phyloP scores from a whole-genome alignment of 139 green algal genomes.

The Coelastrella sp. region DNA sequence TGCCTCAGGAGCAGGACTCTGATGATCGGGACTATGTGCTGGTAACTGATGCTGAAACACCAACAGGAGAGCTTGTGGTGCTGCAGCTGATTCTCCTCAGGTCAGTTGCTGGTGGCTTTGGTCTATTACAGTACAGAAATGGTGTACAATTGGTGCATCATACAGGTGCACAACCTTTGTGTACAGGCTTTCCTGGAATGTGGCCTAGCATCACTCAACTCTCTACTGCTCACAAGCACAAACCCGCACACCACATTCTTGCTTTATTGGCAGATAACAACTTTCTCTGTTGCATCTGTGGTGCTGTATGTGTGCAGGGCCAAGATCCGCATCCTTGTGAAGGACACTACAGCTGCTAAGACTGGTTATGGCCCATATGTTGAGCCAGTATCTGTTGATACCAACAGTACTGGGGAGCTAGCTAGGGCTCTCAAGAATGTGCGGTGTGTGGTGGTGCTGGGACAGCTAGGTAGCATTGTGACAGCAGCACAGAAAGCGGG shows the following conservation, averaged over 20 bases:
- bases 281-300: not conserved
- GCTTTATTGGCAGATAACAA: not conserved
- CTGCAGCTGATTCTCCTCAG: constrained; percentile 80
- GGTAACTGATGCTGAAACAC: constrained; percentile 71
- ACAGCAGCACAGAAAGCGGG: constrained; percentile 1
- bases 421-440: constrained; percentile 36
- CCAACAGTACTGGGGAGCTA: constrained; percentile 32
- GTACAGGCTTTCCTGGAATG: too few species aligned
- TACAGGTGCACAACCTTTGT: too few species aligned
- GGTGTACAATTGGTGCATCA: too few species aligned
- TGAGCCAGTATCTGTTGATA: constrained; percentile 40
- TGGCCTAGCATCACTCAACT: too few species aligned
- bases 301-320: constrained; percentile 45
- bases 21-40: constrained; percentile 53
- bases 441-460: constrained; percentile 44
- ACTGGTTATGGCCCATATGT: constrained; percentile 67
- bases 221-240: too few species aligned
- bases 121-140: too few species aligned
- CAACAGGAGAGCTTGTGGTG: constrained; percentile 69
- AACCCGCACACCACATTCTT: too few species aligned
- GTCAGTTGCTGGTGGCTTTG: too few species aligned
- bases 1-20: constrained; percentile 36
- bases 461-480: constrained; percentile 44
- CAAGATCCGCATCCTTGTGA: constrained; percentile 56
- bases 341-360: constrained; percentile 52